Percentiles rank a stretch among this genome's conserved stretches.
Conservation (phyloP, 495 filamentous ascomycete genomes). For the Bombardia bombarda region DNA sequence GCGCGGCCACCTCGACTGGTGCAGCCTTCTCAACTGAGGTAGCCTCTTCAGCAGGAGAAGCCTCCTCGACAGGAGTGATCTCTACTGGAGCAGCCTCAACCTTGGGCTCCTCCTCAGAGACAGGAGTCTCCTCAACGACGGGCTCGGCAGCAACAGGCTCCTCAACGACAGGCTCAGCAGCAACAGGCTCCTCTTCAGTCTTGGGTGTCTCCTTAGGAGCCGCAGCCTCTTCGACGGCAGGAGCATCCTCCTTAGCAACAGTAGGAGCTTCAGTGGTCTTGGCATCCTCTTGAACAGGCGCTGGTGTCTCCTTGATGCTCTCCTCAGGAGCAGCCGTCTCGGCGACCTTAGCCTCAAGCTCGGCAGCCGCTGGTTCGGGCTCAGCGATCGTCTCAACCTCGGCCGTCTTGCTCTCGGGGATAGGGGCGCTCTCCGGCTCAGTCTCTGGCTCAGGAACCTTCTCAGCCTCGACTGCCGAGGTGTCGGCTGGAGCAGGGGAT, state of each 20-base stretch:
- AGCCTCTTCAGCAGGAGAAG: too few relatives aligned
- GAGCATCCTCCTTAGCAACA: too few relatives aligned
- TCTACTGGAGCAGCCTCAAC: neutral
- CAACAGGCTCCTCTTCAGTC: neutral
- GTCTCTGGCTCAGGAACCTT: too few relatives aligned
- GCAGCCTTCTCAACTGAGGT: too few relatives aligned
- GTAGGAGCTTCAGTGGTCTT: constrained; percentile 3
- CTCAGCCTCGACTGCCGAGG: too few relatives aligned
- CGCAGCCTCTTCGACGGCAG: constrained; percentile 3
- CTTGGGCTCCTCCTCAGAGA: neutral
- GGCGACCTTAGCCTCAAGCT: constrained; percentile 1
- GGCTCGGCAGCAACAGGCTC: constrained; percentile 2
- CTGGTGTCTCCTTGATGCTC: too few relatives aligned
- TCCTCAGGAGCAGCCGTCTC: constrained; percentile 7
- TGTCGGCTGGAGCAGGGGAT: too few relatives aligned
- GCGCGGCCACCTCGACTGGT: too few relatives aligned
- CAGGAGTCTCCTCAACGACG: constrained; percentile 1
- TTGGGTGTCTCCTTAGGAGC: neutral
- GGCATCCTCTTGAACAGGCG: constrained; percentile 1
- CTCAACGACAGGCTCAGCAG: constrained; percentile 1
- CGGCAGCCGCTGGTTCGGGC: constrained; percentile 2
- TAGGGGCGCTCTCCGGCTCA: too few relatives aligned
- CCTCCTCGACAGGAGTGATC: too few relatives aligned
- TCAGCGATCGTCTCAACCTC: constrained; percentile 4
- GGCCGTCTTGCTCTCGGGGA: too few relatives aligned